These are phyloP conservation scores for Ormosia emarginata DNA, from an alignment of 306 rosid genomes.

Conservation along the genomic window DNA sequence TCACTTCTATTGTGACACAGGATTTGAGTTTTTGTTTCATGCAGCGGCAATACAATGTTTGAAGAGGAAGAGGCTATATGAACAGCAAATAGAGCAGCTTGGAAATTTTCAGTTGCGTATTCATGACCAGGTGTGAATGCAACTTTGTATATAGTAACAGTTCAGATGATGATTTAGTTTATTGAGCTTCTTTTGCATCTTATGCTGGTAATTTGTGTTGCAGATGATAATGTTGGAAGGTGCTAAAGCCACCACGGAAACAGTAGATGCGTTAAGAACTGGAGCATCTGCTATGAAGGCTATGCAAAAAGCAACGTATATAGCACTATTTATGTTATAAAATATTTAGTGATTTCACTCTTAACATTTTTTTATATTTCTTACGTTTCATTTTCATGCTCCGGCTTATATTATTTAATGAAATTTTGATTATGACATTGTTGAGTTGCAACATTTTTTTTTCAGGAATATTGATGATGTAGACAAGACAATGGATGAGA, in stretches of 20 bases:
- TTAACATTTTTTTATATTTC: neutral
- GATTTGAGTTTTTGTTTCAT: slow-evolving; percentile 10
- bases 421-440: slow-evolving; percentile 9
- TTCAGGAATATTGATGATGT: slow-evolving; percentile 92
- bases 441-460: slow-evolving; percentile 6
- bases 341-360: neutral
- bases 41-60: slow-evolving; percentile 96
- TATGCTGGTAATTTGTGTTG: slow-evolving; percentile 14
- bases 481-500: slow-evolving; percentile 98
- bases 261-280: slow-evolving; percentile 92
- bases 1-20: neutral
- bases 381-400: neutral
- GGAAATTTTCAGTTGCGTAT: slow-evolving; percentile 97
- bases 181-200: slow-evolving; percentile 14
- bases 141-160: neutral
- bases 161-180: neutral
- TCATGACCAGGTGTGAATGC: slow-evolving; percentile 80
- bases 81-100: slow-evolving; percentile 95
- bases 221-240: slow-evolving; percentile 99
- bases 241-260: slow-evolving; percentile 98
- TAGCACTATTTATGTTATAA: neutral
- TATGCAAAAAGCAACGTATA: slow-evolving; percentile 98
- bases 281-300: slow-evolving; percentile 99
- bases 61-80: slow-evolving; percentile 92
- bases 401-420: neutral